A percentile compares a stretch with the other conserved stretches of the same genome.
These are phyloP conservation scores for Venturia carpophila DNA, from an alignment of 2,329 filamentous ascomycete species.

Conservation along the genomic window DNA sequence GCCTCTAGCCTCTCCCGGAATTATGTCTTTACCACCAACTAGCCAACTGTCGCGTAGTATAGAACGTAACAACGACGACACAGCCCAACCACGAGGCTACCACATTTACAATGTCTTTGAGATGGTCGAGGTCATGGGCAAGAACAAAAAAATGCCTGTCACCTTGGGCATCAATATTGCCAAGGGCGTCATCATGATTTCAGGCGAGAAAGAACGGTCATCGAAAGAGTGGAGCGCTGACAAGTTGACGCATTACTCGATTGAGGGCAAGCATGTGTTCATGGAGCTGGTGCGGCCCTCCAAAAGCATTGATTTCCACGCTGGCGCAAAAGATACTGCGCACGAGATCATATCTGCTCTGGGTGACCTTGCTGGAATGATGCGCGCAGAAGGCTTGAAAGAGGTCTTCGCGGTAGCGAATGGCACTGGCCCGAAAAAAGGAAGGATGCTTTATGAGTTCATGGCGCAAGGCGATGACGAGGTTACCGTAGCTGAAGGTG, in stretches of 20 bases:
- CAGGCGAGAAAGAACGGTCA: conserved; percentile 74
- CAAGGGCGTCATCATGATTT: conserved; percentile 82
- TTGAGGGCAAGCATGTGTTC: conserved; percentile 97
- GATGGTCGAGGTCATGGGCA: conserved; percentile 94
- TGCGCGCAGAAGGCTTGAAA: conserved; percentile 70
- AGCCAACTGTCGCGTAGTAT: conserved; percentile 34
- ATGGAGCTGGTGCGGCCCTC: conserved; percentile 85
- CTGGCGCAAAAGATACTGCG: conserved; percentile 92
- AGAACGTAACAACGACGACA: conserved; percentile 39
- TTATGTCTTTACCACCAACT: conserved; percentile 49
- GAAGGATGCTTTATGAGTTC: conserved; percentile 87
- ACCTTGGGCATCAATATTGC: conserved; percentile 87
- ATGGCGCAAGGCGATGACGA: conserved; percentile 95
- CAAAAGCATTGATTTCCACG: conserved; percentile 94
- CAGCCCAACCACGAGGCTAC: conserved; percentile 62
- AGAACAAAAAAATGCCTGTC: conserved; percentile 97
- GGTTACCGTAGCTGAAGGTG: conserved; percentile 80
- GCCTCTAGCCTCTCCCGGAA: conserved; percentile 26
- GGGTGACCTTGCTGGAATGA: conserved; percentile 80
- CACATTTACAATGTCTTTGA: conserved; percentile 96
- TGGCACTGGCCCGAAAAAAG: conserved; percentile 66
- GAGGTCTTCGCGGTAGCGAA: conserved; percentile 80
- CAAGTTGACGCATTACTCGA: conserved; percentile 93
- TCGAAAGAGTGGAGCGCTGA: conserved; percentile 93
- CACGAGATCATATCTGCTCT: conserved; percentile 84